A percentile compares a stretch with the other conserved stretches of the same genome.
Conservation (phyloP, 371 early-diverging fungal genomes). For the Syncephalastrum sp. region DNA sequence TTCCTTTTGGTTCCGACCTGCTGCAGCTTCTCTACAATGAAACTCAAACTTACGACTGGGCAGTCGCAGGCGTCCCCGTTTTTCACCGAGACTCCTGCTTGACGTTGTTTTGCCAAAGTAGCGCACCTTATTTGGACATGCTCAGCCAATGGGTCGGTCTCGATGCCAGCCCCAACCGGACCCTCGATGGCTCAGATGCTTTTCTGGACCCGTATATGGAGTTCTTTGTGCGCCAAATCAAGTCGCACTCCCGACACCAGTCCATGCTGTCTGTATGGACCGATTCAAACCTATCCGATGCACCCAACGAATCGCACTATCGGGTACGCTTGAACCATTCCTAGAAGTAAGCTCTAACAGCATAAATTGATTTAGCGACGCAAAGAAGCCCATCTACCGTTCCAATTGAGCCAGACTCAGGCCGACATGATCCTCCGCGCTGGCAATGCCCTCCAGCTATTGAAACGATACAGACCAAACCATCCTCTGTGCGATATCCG, state of each 20-base stretch:
- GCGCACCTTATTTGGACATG: slow-evolving; percentile 48
- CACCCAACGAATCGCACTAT: too few relatives aligned
- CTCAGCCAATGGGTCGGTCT: slow-evolving; percentile 50
- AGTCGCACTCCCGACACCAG: too few relatives aligned
- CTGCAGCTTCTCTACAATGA: slow-evolving; percentile 39
- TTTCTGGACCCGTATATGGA: slow-evolving; percentile 32
- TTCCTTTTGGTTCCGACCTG: slow-evolving; percentile 45
- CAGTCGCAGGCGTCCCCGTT: slow-evolving; percentile 20
- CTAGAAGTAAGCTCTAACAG: neutral
- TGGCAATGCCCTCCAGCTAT: slow-evolving; percentile 27
- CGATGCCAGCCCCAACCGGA: too few relatives aligned
- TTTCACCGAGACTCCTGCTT: slow-evolving; percentile 41
- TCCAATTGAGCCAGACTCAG: slow-evolving; percentile 21
- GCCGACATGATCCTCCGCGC: slow-evolving; percentile 30
- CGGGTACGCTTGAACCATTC: too few relatives aligned
- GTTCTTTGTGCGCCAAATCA: slow-evolving; percentile 28
- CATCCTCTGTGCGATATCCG: slow-evolving; percentile 27
- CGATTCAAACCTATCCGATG: too few relatives aligned
- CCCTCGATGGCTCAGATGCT: too few relatives aligned
- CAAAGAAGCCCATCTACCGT: slow-evolving; percentile 19
- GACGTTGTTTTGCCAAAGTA: slow-evolving; percentile 39
- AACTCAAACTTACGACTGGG: slow-evolving; percentile 24
- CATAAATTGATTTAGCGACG: slow-evolving; percentile 13
- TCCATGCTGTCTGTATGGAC: too few relatives aligned
- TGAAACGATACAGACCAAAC: slow-evolving; percentile 23